These are phyloP conservation scores for Penicillium canescens DNA, from an alignment of 495 filamentous ascomycete species.

Conservation along the genomic window DNA sequence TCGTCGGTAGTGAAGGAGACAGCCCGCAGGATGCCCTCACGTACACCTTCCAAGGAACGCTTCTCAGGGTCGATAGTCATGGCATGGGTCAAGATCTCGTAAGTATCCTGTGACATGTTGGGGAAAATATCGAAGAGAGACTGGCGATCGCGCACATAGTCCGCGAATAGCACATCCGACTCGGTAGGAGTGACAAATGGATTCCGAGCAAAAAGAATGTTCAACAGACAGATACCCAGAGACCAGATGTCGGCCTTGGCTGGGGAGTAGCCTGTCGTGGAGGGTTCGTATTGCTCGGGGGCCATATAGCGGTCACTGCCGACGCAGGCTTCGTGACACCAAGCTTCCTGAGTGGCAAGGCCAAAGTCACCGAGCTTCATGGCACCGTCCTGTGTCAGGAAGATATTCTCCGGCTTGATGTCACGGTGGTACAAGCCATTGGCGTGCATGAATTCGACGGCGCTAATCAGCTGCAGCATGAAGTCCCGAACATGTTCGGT, in stretches of 20 bases:
- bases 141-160: conserved; percentile 89
- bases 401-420: conserved; percentile 99
- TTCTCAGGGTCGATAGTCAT: conserved; percentile 88
- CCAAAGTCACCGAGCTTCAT: conserved; percentile 99
- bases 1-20: conserved; percentile 95
- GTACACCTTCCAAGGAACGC: conserved; percentile 76
- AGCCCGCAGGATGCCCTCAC: conserved; percentile 71
- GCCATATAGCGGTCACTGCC: conserved; percentile 99
- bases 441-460: conserved; percentile 85
- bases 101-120: conserved; percentile 97
- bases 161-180: conserved; percentile 84
- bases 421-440: conserved; percentile 95
- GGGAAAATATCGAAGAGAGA: conserved; percentile 98
- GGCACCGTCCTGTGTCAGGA: conserved; percentile 77
- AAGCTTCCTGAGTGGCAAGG: conserved; percentile 79
- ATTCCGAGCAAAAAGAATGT: conserved; percentile 93
- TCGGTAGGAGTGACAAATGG: conserved; percentile 87
- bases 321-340: conserved; percentile 87
- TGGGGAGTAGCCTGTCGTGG: conserved; percentile 83
- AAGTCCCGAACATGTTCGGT: conserved; percentile 95
- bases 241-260: conserved; percentile 96
- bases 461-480: conserved; percentile 91
- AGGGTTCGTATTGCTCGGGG: conserved; percentile 92
- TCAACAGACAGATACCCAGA: conserved; percentile 91
- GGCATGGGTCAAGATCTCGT: conserved; percentile 83